Evolutionary conservation across 2,329 filamentous ascomycete species (phyloP).

Genomic region (Fusarium denticulatum): DNA sequence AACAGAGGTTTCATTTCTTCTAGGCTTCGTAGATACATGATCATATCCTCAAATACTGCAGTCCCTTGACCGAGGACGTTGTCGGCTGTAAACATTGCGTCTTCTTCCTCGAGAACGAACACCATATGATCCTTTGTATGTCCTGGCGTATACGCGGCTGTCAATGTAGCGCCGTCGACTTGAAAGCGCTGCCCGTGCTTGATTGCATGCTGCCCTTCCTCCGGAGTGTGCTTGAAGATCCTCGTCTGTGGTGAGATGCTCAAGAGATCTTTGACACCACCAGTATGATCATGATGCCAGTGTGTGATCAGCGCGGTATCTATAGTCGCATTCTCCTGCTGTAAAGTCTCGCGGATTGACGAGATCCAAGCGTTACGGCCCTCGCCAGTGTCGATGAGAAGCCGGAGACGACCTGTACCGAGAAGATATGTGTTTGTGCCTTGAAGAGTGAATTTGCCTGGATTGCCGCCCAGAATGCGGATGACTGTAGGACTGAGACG

Average conservation of each 20-base stretch:
- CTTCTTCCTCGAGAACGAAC: conserved; percentile 79
- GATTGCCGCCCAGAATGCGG: conserved; percentile 89
- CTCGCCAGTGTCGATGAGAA: conserved; percentile 92
- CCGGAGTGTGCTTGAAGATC: conserved; percentile 74
- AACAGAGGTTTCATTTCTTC: conserved; percentile 74
- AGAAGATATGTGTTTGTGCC: conserved; percentile 96
- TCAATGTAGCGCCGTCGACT: conserved; percentile 71
- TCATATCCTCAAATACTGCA: conserved; percentile 83
- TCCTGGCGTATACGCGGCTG: conserved; percentile 69
- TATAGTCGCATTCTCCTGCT: conserved; percentile 74
- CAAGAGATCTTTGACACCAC: conserved; percentile 77
- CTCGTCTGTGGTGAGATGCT: conserved; percentile 68
- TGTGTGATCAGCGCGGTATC: conserved; percentile 83
- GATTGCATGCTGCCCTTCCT: conserved; percentile 56
- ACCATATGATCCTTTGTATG: conserved; percentile 87
- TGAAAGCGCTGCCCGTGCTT: conserved; percentile 63
- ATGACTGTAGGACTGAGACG: conserved; percentile 81
- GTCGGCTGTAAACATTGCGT: conserved; percentile 88
- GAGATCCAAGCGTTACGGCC: conserved; percentile 79
- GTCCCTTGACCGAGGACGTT: conserved; percentile 90
- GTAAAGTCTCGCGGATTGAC: conserved; percentile 71
- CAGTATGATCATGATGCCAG: conserved; percentile 89
- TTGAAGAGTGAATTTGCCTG: conserved; percentile 79
- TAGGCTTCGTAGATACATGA: conserved; percentile 74
- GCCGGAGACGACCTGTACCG: conserved; percentile 75